Percentiles rank a stretch among this genome's conserved stretches.
phyloP scores from a whole-genome alignment of 441 rosid genomes.

The Mallotus repandus region DNA sequence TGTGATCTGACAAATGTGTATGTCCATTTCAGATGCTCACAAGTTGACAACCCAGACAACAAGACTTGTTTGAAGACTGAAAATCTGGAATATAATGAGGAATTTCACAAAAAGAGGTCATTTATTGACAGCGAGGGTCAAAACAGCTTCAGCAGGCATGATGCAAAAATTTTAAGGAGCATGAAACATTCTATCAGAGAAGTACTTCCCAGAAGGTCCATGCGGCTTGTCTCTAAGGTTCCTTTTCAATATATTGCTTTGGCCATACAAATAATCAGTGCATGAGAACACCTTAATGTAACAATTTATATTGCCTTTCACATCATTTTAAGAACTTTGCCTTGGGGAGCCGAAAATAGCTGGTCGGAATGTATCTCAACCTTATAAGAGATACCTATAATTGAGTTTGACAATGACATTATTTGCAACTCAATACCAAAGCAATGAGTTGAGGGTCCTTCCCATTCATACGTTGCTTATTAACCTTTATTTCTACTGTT shows the following conservation, averaged over 20 bases:
- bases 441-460: background rate
- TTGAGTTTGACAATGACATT: background rate
- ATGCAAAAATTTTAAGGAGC: conserved; percentile 38
- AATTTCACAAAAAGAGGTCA: conserved; percentile 35
- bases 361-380: background rate
- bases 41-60: conserved; percentile 29
- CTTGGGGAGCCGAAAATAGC: background rate
- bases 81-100: conserved; percentile 31
- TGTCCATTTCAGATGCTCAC: conserved; percentile 44
- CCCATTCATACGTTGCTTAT: no score
- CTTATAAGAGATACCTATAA: background rate
- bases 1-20: conserved; percentile 26
- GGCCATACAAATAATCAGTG: background rate
- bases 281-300: background rate
- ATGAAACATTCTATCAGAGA: conserved; percentile 30
- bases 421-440: no score
- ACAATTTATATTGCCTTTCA: background rate
- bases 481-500: no score
- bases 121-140: conserved; percentile 26
- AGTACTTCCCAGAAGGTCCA: conserved; percentile 50
- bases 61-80: conserved; percentile 31
- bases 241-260: conserved; percentile 23
- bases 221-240: conserved; percentile 61
- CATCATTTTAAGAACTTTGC: no score
- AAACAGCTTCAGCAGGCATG: conserved; percentile 24